Evolutionary conservation across 2,329 filamentous ascomycete genomes (phyloP), one percentile per base, ranked within the genome.

Genomic region (Dendrostoma leiphaemia): DNA sequence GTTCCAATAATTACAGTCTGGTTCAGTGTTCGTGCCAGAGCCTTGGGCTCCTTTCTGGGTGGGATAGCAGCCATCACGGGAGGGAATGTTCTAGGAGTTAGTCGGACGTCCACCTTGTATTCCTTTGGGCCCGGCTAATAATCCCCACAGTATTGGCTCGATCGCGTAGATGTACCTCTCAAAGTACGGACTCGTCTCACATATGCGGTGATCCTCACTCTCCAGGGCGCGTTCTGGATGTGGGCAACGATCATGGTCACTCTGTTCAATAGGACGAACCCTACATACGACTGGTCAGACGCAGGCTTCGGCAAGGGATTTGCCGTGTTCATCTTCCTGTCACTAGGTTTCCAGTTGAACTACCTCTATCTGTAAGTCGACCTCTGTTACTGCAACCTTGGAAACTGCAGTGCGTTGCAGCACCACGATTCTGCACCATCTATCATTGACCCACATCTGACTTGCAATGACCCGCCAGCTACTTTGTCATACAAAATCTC

Each of bases 191-290:
- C 80, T 2, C 73, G 86, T 3, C 73, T 66, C 3, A 74, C 81
- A 0, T 89, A 88, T 61, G 73, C 70, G 57, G 53, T 72, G 3
- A 77, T 86, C 40, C 72, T 79, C 15, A 70, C 76, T 0, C 65
- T 87, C 0, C 85, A 89, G 61, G 86, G 86, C 0, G 85, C 74
- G 0, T 89, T 85, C 80, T 91, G 88, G 87, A 74, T 83, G 3
- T 91, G 88, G 87, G 81, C 80, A 0, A 88, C 86, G 0, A 69
- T 90, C 2, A 68, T 88, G 2, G 84, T 84, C 0, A 84, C 85
- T 0, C 73, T 80, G 28, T 90, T 83, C 65, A 74, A 74, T 15
- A 67, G 71, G 10, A 80, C 78, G 0, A 70, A 74, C 17, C 86
- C 86, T 0, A 80, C 76, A 0, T 86, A 82, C 60, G 88, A 91